Conservation (phyloP, 106 monocot species). For the Triglochin maritima region DNA sequence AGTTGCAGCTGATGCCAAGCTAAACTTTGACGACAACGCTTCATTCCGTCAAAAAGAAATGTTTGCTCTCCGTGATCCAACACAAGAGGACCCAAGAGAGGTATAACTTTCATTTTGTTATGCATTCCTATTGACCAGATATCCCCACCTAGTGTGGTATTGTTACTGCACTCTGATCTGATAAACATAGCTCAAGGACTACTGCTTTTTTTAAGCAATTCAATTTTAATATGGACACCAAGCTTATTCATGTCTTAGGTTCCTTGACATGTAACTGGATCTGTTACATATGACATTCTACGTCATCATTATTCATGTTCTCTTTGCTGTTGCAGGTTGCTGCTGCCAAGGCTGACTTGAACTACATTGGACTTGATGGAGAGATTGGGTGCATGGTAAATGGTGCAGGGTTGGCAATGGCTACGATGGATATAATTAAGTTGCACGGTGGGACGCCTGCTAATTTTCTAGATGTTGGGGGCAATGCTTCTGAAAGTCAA, state of each 20-base stretch:
- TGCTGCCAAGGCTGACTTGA: conserved; percentile 71
- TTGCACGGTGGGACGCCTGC: conserved; percentile 97
- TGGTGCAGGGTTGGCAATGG: conserved; percentile 98
- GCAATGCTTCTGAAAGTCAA: conserved; percentile 96
- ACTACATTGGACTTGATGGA: conserved; percentile 78
- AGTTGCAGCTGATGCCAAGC: conserved; percentile 97
- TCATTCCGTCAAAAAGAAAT: conserved; percentile 85
- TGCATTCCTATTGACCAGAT: too few relatives aligned
- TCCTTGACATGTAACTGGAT: too few relatives aligned
- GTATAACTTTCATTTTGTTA: conserved; percentile 16
- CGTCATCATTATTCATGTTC: not conserved
- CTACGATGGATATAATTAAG: conserved; percentile 98
- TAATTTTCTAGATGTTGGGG: conserved; percentile 90
- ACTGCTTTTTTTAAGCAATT: too few relatives aligned
- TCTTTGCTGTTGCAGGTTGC: conserved; percentile 27
- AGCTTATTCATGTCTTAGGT: too few relatives aligned
- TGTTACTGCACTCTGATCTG: too few relatives aligned
- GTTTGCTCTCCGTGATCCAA: conserved; percentile 77
- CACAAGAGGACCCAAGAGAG: conserved; percentile 97
- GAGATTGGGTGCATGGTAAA: conserved; percentile 99
- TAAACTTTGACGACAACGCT: conserved; percentile 99
- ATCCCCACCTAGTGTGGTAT: too few relatives aligned
- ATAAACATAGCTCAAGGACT: too few relatives aligned
- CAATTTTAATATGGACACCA: too few relatives aligned
- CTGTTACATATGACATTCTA: not conserved